Conservation (phyloP, 2,329 filamentous ascomycete species). For the Hypoxylon sp. region DNA sequence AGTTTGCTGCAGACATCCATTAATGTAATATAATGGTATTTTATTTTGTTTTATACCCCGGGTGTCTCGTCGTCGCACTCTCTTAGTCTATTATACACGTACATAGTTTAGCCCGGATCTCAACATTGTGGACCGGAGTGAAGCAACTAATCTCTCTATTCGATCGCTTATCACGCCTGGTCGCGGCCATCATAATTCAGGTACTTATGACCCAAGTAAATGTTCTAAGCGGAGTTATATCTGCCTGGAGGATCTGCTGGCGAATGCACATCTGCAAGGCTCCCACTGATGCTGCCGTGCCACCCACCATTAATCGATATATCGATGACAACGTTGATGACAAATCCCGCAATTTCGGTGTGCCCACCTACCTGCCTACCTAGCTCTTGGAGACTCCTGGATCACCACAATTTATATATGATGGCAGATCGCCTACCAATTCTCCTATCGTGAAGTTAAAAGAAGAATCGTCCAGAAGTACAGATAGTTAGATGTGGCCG, state of each 20-base stretch:
- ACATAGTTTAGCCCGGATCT: background rate
- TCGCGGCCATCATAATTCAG: too few relatives aligned
- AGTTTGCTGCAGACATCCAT: background rate
- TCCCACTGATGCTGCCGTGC: conserved; percentile 7
- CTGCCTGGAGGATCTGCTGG: too few relatives aligned
- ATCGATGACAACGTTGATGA: background rate
- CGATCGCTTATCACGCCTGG: too few relatives aligned
- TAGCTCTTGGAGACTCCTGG: background rate
- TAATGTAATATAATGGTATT: background rate
- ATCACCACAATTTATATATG: too few relatives aligned
- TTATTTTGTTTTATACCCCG: background rate
- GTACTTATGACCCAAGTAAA: too few relatives aligned
- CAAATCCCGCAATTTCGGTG: background rate
- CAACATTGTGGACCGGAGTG: background rate
- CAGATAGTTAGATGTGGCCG: too few relatives aligned
- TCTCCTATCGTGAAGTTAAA: background rate
- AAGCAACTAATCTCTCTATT: background rate
- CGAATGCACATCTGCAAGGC: background rate
- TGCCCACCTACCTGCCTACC: background rate
- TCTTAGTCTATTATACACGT: background rate
- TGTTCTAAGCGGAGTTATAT: background rate
- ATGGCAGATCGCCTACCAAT: background rate
- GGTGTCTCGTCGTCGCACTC: background rate
- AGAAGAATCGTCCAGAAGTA: background rate
- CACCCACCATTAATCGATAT: conserved; percentile 7